Evolutionary conservation across 225 moss, liverwort and hornwort genomes (phyloP).

Genomic region (Pseudisothecium myosuroides): DNA sequence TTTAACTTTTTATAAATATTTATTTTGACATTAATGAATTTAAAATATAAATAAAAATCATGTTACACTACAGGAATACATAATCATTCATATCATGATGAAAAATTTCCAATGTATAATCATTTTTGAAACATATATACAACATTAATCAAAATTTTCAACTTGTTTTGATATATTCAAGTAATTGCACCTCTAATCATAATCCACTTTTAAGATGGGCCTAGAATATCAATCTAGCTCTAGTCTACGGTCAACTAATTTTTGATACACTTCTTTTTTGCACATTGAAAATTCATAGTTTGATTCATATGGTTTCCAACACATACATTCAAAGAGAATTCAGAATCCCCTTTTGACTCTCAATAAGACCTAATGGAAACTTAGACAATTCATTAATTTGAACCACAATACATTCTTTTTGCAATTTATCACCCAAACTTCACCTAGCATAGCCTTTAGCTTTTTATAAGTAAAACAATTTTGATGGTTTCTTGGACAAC

Average conservation of each 20-base stretch:
- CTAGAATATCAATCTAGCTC: neutral
- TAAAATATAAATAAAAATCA: too few species aligned
- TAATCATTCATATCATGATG: neutral
- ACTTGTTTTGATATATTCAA: neutral
- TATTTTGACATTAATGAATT: too few species aligned
- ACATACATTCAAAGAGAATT: neutral
- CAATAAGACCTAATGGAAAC: neutral
- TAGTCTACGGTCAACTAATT: neutral
- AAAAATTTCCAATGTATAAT: neutral
- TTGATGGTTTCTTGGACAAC: too few species aligned
- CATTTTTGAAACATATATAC: neutral
- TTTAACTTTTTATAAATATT: too few species aligned
- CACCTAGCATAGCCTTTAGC: too few species aligned
- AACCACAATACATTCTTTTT: too few species aligned
- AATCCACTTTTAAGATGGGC: neutral
- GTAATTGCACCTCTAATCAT: neutral
- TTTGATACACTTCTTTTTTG: neutral
- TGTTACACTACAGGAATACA: too few species aligned
- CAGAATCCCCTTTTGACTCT: rapidly evolving
- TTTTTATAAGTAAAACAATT: too few species aligned
- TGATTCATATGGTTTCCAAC: neutral
- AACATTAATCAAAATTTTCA: neutral
- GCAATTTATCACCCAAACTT: neutral
- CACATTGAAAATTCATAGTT: neutral
- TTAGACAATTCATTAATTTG: neutral